Base-by-base conservation (phyloP, 2,329 filamentous ascomycete genomes). In the Triangularia setosa region DNA sequence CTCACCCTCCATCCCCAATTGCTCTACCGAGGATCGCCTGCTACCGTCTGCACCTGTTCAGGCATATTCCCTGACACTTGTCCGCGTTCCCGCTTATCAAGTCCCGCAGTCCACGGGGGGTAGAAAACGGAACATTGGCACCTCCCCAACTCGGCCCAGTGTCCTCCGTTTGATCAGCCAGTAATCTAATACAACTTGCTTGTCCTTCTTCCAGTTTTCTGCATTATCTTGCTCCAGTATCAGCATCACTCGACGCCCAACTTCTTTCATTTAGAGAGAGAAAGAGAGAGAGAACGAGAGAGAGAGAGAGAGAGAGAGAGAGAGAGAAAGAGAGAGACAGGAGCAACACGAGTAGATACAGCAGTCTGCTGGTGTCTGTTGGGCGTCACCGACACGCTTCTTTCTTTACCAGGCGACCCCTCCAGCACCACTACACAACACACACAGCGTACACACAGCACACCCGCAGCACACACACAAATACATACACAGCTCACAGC, bases 21-120 rank as follows among this genome's bases (percentile, higher is more conserved):
- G 53, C 61, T 64, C 58, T 64, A 53, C 53, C 48, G 57, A 63
- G 62, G 60, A 65, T 64, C 64, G 60, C 61, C 58, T 58, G 63
- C 60, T 64, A 40, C 68, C 58, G 28, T 27, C 61, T 66, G 63
- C 67, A 63, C 54, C 58, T 33, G 40, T 57, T 58, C 66, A 61
- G 52, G 64, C 68, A 64, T 65, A 25, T 64, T 54, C 58, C 54
- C 35, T 61, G 63, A 56, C 24, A 28, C 58, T 61, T 35, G 63
- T 27, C 62, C 64, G 55, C 64, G 57, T 57, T 63, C 57, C 64
- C 62, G 52, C 61, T 56, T 48, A 48, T 55, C 48, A 52, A 56
- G 35, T 62, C 56, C 58, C 61, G 60, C 60, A 63, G 25, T 52
- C 58, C 24, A 53, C 35, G 58, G 33, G 58, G 57, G 40, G 44